Evolutionary conservation across 2,329 filamentous ascomycete species (phyloP).

Genomic region (Alternaria angustiovoidea): DNA sequence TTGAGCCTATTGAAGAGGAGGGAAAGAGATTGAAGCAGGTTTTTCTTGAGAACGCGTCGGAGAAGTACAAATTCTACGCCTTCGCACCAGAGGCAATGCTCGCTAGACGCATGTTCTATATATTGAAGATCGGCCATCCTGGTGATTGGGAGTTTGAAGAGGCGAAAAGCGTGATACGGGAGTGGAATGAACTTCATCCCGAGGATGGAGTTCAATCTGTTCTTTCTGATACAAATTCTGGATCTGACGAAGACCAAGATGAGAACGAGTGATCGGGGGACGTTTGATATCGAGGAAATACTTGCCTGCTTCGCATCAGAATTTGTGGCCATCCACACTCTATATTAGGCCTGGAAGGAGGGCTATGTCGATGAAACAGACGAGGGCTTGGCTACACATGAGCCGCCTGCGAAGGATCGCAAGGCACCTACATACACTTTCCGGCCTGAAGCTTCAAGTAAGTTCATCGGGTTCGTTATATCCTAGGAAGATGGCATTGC

Average conservation of each 20-base stretch:
- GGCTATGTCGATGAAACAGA: background rate
- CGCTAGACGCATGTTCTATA: too few species aligned
- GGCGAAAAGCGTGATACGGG: constrained; percentile 9
- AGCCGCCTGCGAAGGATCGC: background rate
- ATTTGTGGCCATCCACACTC: constrained; percentile 26
- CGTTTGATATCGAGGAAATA: too few species aligned
- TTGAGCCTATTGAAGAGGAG: too few species aligned
- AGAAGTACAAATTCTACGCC: constrained; percentile 31
- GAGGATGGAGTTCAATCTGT: background rate
- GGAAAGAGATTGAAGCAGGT: constrained; percentile 40
- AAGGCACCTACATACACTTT: background rate
- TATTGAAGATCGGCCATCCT: too few species aligned
- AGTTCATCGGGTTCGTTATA: background rate
- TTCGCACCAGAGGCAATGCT: constrained; percentile 35
- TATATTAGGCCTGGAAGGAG: constrained; percentile 4
- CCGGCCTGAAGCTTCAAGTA: background rate
- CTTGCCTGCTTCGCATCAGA: constrained; percentile 33
- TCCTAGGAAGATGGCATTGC: too few species aligned
- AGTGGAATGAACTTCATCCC: constrained; percentile 18
- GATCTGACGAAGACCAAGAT: background rate
- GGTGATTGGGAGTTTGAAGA: background rate
- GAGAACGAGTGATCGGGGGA: background rate
- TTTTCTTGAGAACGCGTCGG: constrained; percentile 39
- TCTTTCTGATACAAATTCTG: too few species aligned
- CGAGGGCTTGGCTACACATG: background rate